These are phyloP conservation scores for Nicotiana sylvestris DNA, from an alignment of 257 asterid genomes.

Conservation along the genomic window DNA sequence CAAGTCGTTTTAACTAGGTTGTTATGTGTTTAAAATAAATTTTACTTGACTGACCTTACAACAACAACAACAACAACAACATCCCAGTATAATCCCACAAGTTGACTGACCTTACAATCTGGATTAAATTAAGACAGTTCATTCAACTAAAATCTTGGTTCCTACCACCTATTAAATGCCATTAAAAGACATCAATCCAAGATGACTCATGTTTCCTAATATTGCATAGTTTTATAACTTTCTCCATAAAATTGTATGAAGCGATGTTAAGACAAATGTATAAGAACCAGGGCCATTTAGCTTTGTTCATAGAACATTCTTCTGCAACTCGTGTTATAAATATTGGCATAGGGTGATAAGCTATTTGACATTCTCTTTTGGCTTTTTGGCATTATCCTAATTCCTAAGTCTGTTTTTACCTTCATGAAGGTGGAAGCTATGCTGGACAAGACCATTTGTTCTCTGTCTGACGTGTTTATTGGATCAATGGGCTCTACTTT, in stretches of 20 bases:
- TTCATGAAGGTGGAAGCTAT: constrained; percentile 84
- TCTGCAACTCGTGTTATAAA: not conserved
- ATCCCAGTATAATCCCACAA: too few relatives aligned
- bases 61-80: too few relatives aligned
- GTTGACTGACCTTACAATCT: not conserved
- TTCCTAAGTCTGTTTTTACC: not conserved
- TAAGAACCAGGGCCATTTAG: not conserved
- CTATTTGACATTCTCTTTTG: not conserved
- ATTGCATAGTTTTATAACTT: not conserved
- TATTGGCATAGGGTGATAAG: not conserved
- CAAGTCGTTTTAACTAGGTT: not conserved
- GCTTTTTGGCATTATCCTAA: too few relatives aligned
- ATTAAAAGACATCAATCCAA: not conserved
- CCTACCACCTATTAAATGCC: not conserved
- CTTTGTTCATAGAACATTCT: not conserved
- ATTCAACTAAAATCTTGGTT: not conserved
- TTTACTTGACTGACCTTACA: not conserved
- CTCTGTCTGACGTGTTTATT: constrained; percentile 77
- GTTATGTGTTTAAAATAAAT: not conserved
- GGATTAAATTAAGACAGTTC: not conserved
- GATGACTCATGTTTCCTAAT: not conserved
- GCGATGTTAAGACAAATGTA: not conserved
- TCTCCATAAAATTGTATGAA: not conserved
- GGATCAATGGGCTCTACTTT: constrained; percentile 94
- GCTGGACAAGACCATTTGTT: constrained; percentile 96